Conservation (phyloP, 768 basidiomycete genomes). For the Trametes villosa region DNA sequence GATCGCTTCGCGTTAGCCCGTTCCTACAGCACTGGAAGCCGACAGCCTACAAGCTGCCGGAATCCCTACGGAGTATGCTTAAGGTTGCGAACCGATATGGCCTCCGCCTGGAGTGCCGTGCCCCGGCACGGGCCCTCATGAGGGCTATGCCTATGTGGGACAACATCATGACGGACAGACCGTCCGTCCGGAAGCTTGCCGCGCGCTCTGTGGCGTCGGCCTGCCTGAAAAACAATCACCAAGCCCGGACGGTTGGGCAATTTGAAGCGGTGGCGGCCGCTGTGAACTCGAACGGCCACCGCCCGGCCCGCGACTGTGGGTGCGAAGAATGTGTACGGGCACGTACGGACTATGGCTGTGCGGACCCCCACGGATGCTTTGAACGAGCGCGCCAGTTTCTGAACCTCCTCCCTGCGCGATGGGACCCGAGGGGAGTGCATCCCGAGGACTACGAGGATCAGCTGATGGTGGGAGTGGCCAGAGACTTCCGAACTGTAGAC, state of each 20-base stretch:
- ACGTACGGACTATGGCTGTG: neutral
- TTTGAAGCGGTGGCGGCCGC: neutral
- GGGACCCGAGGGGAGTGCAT: neutral
- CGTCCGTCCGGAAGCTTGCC: neutral
- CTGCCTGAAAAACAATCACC: neutral
- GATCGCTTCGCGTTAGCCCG: neutral
- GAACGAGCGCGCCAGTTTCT: neutral
- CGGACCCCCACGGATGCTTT: neutral
- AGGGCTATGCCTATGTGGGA: neutral
- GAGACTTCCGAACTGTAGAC: neutral
- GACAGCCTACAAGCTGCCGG: neutral
- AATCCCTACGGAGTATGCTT: neutral
- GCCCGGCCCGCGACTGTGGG: neutral
- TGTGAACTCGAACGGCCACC: neutral
- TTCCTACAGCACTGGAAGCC: conserved; percentile 9
- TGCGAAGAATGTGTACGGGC: neutral
- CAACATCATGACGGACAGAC: neutral
- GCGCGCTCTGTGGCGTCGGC: neutral
- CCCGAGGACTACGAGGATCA: neutral
- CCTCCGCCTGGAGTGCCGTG: neutral
- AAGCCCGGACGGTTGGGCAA: neutral
- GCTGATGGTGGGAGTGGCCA: neutral
- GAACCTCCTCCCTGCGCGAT: neutral
- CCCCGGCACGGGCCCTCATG: neutral
- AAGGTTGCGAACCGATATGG: neutral